A percentile compares a stretch with the other conserved stretches of the same genome.
phyloP scores from a whole-genome alignment of 495 filamentous ascomycete species.

The Friedmanniomyces endolithicus region DNA sequence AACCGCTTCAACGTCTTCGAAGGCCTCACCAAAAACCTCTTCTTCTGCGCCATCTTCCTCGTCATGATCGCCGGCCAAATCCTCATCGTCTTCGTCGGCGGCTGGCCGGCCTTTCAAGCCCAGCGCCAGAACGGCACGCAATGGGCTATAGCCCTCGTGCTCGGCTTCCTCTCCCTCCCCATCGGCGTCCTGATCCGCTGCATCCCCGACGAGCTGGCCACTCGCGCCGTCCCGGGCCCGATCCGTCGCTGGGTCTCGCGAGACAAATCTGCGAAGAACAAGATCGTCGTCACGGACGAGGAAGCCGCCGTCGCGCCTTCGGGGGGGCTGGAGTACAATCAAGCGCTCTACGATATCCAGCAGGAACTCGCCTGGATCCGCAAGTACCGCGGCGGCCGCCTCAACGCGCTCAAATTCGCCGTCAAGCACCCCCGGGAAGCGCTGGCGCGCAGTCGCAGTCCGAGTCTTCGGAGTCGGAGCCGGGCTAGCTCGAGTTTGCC shows the following conservation, averaged over 20 bases:
- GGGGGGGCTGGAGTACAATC: constrained; percentile 44
- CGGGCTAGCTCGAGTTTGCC: constrained; percentile 54
- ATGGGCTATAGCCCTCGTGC: constrained; percentile 63
- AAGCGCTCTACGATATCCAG: constrained; percentile 28
- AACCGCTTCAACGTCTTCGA: constrained; percentile 87
- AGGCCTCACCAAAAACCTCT: constrained; percentile 62
- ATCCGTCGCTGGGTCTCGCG: constrained; percentile 13
- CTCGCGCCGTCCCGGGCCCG: constrained; percentile 38
- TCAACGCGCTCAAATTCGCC: constrained; percentile 76
- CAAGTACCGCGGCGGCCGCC: constrained; percentile 65
- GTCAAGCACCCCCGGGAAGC: constrained; percentile 66
- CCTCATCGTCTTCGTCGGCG: constrained; percentile 67
- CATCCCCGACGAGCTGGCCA: constrained; percentile 55
- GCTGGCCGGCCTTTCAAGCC: constrained; percentile 52
- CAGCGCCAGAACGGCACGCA: constrained; percentile 48
- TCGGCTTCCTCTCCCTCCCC: constrained; percentile 58
- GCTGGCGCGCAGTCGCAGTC: constrained; percentile 59
- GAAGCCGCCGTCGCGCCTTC: too few relatives aligned
- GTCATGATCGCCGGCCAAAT: constrained; percentile 77
- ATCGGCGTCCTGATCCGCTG: constrained; percentile 60
- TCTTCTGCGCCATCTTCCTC: constrained; percentile 69
- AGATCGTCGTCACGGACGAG: too few relatives aligned
- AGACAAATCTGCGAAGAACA: too few relatives aligned
- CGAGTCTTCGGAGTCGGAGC: constrained; percentile 44
- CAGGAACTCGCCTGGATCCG: constrained; percentile 47